Base-by-base conservation (phyloP, 148 eudicot genomes). In the Vaccinium myrtillus region DNA sequence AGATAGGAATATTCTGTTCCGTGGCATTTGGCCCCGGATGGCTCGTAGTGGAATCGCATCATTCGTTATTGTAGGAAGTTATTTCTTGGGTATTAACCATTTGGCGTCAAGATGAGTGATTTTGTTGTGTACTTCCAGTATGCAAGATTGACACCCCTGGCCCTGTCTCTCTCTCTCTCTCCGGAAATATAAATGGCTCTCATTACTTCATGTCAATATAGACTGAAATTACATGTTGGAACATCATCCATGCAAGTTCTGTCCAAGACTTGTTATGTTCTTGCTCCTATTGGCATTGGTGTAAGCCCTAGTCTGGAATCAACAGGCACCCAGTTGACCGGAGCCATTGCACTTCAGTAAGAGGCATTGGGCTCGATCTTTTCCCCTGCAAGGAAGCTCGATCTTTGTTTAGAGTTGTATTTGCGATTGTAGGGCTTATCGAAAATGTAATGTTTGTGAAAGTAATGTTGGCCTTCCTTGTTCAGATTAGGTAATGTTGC, bases 1-100 rank as follows among this genome's bases (percentile, higher is more conserved):
- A 39, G 99, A 97, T 85, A 89, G 98, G 82, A 97, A 92, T 85
- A 86, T 95, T 4, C 84, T 97, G 86, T 87, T 89, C 63, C 91
- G 93, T 53, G 99, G 98, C 82, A 84, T 97, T 70, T 83, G 91
- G 87, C 86, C 89, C 82, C 90, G 99, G 85, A 91, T 91, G 94
- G 98, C 93, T 84, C 91, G 98, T 25, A 92, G 98, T 92, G 99
- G 99, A 65, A 75, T 97, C 79, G 89, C 95, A 36, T 97, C 99
- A 54, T 93, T 94, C 80, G 65, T 93, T 39, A 77, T 94, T 51
- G 93, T 93, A 9, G 94, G 99, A 69, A 87, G 93, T 85, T 96
- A 96, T 87, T 95, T 90, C 74, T 79, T 91, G 1, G 89, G 88
- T 65, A 88, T 94, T 77, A 90, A 95, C 82, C 91, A 88, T 82